These are phyloP conservation scores for Tetrapisispora pingtungensis DNA, from an alignment of 805 yeast species.

Conservation along the genomic window DNA sequence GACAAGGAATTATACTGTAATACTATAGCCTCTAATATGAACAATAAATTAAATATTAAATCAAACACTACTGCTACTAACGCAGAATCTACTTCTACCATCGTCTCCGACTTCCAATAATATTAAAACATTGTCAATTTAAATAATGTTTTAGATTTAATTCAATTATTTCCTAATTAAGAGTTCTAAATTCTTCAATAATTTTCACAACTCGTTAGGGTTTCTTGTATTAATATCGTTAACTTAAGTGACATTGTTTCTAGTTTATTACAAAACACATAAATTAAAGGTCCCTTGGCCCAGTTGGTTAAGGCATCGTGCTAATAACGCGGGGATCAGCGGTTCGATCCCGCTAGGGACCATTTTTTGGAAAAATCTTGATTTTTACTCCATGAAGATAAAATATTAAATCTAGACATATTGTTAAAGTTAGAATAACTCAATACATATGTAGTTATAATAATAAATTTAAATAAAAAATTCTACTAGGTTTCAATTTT, in stretches of 20 bases:
- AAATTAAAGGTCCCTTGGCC: conserved; percentile 5
- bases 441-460: no score
- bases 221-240: neutral
- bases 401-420: neutral
- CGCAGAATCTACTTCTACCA: no score
- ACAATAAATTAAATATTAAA: no score
- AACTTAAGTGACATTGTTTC: neutral
- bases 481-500: no score
- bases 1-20: no score
- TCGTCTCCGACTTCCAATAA: no score
- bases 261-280: neutral
- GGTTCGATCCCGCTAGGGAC: conserved; percentile 7
- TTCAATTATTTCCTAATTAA: neutral
- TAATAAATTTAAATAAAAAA: no score
- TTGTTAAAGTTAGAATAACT: neutral
- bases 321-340: conserved; percentile 7
- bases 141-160: neutral
- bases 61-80: no score
- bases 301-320: conserved; percentile 9
- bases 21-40: no score
- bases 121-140: no score
- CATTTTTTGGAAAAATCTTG: no score
- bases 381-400: no score
- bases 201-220: neutral
- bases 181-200: neutral